Conservation (phyloP, 805 yeast genomes). For the Zygoascus flipseniorum region DNA sequence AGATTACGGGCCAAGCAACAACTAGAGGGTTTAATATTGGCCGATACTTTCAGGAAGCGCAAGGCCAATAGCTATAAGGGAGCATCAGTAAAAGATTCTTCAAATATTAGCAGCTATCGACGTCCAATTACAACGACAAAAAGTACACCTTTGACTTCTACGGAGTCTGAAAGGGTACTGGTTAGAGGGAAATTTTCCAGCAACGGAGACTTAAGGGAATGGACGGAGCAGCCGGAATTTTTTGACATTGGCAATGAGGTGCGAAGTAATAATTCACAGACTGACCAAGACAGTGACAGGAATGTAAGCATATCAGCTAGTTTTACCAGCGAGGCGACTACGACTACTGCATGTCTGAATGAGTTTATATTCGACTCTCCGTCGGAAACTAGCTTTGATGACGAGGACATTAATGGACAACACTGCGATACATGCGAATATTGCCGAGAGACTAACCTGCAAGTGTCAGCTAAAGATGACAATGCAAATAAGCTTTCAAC, state of each 20-base stretch:
- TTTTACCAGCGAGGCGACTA: not conserved
- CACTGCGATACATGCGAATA: not conserved
- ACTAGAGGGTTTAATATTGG: not conserved
- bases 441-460: not conserved
- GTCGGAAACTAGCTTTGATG: not conserved
- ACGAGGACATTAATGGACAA: not conserved
- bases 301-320: not conserved
- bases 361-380: not conserved
- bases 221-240: constrained; percentile 3
- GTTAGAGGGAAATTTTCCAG: constrained; percentile 4
- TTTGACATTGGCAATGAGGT: not conserved
- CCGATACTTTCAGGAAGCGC: not conserved
- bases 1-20: not conserved
- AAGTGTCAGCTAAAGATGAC: not conserved
- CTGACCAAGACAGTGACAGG: not conserved
- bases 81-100: not conserved
- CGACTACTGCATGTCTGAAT: not conserved
- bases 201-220: constrained; percentile 1
- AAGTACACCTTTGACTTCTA: not conserved
- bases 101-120: not conserved
- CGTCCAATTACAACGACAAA: not conserved
- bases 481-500: not conserved
- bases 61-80: not conserved
- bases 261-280: not conserved
- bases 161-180: constrained; percentile 1